These are phyloP conservation scores for Umbelopsis sp. DNA, from an alignment of 371 early-diverging fungal genomes.

Conservation along the genomic window DNA sequence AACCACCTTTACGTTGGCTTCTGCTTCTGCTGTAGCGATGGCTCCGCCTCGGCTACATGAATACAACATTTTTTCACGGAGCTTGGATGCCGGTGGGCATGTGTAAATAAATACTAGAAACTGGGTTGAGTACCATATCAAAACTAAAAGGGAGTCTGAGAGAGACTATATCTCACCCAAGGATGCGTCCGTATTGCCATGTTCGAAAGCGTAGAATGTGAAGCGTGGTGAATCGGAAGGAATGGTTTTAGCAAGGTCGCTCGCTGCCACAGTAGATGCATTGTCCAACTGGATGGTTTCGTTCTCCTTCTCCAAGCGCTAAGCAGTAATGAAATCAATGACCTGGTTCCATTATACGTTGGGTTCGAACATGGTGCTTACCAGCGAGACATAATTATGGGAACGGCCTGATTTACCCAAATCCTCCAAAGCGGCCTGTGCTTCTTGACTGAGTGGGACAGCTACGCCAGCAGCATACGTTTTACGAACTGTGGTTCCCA, in stretches of 20 bases:
- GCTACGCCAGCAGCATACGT: conserved; percentile 70
- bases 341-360: conserved; percentile 16
- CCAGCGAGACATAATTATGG: conserved; percentile 69
- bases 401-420: conserved; percentile 42
- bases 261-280: conserved; percentile 40
- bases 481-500: conserved; percentile 55
- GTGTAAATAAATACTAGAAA: conserved; percentile 71
- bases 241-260: conserved; percentile 50
- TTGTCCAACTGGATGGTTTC: conserved; percentile 63
- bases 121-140: conserved; percentile 23
- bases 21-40: conserved; percentile 55
- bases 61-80: conserved; percentile 88
- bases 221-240: conserved; percentile 65
- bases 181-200: conserved; percentile 45
- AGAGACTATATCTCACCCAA: conserved; percentile 40
- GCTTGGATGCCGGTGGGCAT: conserved; percentile 79
- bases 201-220: conserved; percentile 64
- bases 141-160: not conserved
- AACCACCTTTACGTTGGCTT: conserved; percentile 53
- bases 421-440: conserved; percentile 56
- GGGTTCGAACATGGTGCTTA: conserved; percentile 28
- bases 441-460: conserved; percentile 61
- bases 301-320: conserved; percentile 27
- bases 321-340: conserved; percentile 32
- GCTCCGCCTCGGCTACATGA: conserved; percentile 74